Evolutionary conservation across 306 rosid species (phyloP).

Genomic region (Crotalaria pallida): DNA sequence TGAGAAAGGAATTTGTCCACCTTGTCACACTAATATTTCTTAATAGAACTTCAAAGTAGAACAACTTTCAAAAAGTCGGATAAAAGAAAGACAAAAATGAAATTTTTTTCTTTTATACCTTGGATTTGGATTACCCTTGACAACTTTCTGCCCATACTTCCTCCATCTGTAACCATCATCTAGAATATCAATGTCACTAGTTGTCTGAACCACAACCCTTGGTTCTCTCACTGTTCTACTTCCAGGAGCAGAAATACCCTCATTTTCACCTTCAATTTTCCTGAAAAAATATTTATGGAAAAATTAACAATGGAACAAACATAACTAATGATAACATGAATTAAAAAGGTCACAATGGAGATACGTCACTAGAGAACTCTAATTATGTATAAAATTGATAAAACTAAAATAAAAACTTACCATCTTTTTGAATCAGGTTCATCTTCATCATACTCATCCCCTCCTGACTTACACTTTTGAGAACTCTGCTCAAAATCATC

Average conservation of each 20-base stretch:
- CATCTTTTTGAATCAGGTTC: constrained; percentile 84
- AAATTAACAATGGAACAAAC: neutral
- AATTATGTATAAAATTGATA: neutral
- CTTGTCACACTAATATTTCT: neutral
- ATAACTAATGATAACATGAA: neutral
- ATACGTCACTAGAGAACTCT: too few species aligned
- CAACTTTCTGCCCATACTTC: constrained; percentile 94
- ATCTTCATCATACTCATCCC: constrained; percentile 63
- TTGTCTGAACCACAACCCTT: constrained; percentile 91
- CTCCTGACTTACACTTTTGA: constrained; percentile 67
- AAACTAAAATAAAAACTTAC: constrained; percentile 24
- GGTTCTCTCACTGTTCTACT: constrained; percentile 95
- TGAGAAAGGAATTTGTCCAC: constrained; percentile 16
- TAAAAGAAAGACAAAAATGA: neutral
- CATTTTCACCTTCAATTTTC: constrained; percentile 71
- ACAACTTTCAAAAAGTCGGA: constrained; percentile 14
- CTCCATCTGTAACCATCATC: constrained; percentile 96
- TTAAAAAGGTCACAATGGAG: neutral
- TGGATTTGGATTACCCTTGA: constrained; percentile 97
- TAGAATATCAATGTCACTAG: constrained; percentile 85
- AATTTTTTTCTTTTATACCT: constrained; percentile 43
- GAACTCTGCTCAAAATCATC: constrained; percentile 82
- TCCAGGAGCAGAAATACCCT: constrained; percentile 65
- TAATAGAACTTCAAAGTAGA: constrained; percentile 10
- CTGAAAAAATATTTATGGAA: constrained; percentile 29